A percentile compares a stretch with the other conserved stretches of the same genome.
Evolutionary conservation across 768 basidiomycete species (phyloP).

Genomic region (Inosperma sp.): DNA sequence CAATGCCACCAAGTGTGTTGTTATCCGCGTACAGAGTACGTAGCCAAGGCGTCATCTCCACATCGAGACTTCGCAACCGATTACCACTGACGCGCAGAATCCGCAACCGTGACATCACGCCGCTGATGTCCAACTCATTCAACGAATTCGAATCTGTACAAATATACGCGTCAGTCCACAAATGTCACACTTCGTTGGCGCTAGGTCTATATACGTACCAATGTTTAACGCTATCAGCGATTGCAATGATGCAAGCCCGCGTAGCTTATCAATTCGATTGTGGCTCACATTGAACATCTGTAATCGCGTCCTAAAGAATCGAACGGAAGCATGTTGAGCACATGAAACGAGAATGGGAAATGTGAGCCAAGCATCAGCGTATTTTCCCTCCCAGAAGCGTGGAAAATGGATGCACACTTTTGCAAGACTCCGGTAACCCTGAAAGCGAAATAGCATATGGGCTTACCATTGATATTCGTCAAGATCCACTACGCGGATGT

Average conservation of each 20-base stretch:
- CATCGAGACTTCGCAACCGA: conserved; percentile 61
- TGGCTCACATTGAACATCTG: conserved; percentile 81
- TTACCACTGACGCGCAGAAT: conserved; percentile 85
- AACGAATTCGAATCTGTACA: conserved; percentile 33
- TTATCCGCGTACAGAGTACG: conserved; percentile 92
- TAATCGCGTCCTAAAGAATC: conserved; percentile 47
- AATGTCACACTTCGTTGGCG: conserved; percentile 1
- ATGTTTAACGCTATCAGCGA: conserved; percentile 72
- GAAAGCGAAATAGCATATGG: conserved; percentile 15
- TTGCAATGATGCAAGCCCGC: conserved; percentile 57
- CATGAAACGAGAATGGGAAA: conserved; percentile 11
- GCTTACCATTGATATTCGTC: conserved; percentile 62
- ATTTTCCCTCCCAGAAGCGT: neutral
- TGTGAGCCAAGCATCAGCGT: conserved; percentile 15
- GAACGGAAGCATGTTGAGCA: conserved; percentile 2
- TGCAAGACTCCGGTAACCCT: neutral
- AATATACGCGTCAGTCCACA: neutral
- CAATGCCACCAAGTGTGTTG: conserved; percentile 54
- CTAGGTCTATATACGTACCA: conserved; percentile 50
- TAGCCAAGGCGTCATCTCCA: conserved; percentile 59
- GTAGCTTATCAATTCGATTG: conserved; percentile 60
- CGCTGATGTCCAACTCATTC: conserved; percentile 47
- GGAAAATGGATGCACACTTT: neutral
- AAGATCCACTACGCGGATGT: conserved; percentile 59
- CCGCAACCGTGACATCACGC: conserved; percentile 64